These are phyloP conservation scores for Suillus subaureus DNA, from an alignment of 768 basidiomycete species.

Conservation along the genomic window DNA sequence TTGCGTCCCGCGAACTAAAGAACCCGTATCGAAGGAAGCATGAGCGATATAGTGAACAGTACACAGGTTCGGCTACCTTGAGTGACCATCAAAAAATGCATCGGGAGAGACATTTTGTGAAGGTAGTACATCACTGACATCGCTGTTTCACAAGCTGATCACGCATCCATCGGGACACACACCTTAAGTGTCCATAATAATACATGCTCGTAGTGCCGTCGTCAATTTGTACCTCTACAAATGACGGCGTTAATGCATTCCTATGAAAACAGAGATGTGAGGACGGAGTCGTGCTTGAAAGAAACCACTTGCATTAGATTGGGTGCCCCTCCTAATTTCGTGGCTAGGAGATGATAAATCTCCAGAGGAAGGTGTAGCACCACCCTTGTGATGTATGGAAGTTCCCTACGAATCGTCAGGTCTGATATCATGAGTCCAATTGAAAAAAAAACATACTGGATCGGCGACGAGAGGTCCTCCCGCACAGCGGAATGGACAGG, in stretches of 20 bases:
- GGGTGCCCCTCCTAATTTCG: not conserved
- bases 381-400: too few relatives aligned
- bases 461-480: too few relatives aligned
- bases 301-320: not conserved
- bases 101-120: not conserved
- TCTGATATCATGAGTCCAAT: too few relatives aligned
- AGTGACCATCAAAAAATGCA: not conserved
- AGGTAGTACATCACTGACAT: not conserved
- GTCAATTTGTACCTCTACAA: not conserved
- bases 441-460: too few relatives aligned
- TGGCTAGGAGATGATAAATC: not conserved
- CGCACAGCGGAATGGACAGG: too few relatives aligned
- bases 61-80: not conserved
- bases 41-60: not conserved
- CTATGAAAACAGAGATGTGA: not conserved
- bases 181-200: not conserved
- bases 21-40: not conserved
- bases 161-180: not conserved
- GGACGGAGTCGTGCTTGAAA: not conserved
- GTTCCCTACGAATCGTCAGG: too few relatives aligned
- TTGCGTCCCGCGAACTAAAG: not conserved
- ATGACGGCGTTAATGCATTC: not conserved
- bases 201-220: not conserved
- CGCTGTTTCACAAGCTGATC: not conserved
- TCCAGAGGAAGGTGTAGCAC: not conserved